Conservation (phyloP, 1,284 basidiomycete genomes). For the Boletus smithii region DNA sequence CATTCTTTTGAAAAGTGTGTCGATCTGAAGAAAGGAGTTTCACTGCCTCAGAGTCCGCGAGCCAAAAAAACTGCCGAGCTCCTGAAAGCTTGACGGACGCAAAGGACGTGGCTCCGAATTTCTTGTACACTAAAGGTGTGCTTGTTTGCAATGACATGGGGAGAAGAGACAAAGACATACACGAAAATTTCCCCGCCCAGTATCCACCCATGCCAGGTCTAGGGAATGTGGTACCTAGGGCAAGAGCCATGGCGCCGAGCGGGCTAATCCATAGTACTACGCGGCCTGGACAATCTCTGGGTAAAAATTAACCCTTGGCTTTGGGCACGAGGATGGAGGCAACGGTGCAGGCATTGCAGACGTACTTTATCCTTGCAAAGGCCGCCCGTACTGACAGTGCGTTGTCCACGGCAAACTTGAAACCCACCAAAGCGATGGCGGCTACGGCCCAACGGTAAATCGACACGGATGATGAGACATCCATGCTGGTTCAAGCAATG, state of each 20-base stretch:
- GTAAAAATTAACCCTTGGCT: not conserved
- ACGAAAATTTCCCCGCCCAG: constrained; percentile 33
- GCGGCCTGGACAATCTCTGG: constrained; percentile 24
- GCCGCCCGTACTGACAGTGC: constrained; percentile 13
- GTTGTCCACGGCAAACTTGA: constrained; percentile 14
- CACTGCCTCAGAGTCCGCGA: constrained; percentile 42
- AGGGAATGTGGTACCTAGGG: constrained; percentile 34
- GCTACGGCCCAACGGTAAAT: constrained; percentile 15
- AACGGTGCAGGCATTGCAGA: not conserved
- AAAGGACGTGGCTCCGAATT: constrained; percentile 38
- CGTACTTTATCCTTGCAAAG: constrained; percentile 26
- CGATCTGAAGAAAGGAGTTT: constrained; percentile 35
- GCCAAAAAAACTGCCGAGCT: constrained; percentile 35
- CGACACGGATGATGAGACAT: not conserved
- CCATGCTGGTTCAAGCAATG: constrained; percentile 10
- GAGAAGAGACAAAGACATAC: constrained; percentile 24
- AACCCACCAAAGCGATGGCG: constrained; percentile 5
- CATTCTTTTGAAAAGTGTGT: constrained; percentile 37
- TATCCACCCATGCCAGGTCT: constrained; percentile 32
- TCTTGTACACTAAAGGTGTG: constrained; percentile 32
- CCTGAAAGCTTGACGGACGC: constrained; percentile 32
- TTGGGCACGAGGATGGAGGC: not conserved
- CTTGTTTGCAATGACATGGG: not conserved
- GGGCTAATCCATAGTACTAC: constrained; percentile 34
- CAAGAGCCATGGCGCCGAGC: constrained; percentile 24